Percentiles rank a stretch among this genome's conserved stretches.
Evolutionary conservation across 1,284 basidiomycete genomes (phyloP).

Genomic region (Cerioporus squamosus): DNA sequence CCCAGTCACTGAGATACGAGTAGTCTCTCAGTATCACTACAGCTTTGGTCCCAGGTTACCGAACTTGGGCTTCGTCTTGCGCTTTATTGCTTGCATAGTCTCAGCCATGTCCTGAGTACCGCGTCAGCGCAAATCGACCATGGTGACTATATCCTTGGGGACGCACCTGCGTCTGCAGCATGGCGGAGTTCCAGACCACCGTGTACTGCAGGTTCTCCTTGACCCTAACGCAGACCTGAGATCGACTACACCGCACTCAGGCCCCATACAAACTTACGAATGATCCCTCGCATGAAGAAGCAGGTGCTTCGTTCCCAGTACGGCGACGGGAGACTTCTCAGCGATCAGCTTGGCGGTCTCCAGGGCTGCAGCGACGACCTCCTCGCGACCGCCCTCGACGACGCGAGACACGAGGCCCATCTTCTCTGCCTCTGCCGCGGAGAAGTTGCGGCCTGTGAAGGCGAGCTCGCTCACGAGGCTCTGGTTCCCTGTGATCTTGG

Average conservation of each 20-base stretch:
- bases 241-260: not conserved
- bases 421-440: slow-evolving; percentile 68
- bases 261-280: slow-evolving; percentile 46
- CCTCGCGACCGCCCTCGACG: slow-evolving; percentile 66
- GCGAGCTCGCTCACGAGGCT: slow-evolving; percentile 83
- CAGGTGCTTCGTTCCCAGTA: slow-evolving; percentile 82
- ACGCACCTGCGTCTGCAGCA: slow-evolving; percentile 72
- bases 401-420: slow-evolving; percentile 83
- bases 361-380: slow-evolving; percentile 64
- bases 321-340: slow-evolving; percentile 82
- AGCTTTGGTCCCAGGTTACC: slow-evolving; percentile 21
- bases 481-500: slow-evolving; percentile 82
- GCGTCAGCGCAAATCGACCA: not conserved
- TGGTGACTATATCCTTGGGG: not conserved
- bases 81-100: slow-evolving; percentile 29
- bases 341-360: slow-evolving; percentile 73
- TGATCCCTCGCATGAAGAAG: slow-evolving; percentile 79
- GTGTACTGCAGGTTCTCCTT: slow-evolving; percentile 82
- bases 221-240: slow-evolving; percentile 51
- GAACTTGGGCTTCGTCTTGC: slow-evolving; percentile 30
- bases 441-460: slow-evolving; percentile 78
- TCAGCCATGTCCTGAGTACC: slow-evolving; percentile 30
- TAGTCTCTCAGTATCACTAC: not conserved
- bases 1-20: no score
- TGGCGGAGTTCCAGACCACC: slow-evolving; percentile 75